Evolutionary conservation across 2,329 filamentous ascomycete genomes (phyloP).

Genomic region (Triangularia verruculosa): DNA sequence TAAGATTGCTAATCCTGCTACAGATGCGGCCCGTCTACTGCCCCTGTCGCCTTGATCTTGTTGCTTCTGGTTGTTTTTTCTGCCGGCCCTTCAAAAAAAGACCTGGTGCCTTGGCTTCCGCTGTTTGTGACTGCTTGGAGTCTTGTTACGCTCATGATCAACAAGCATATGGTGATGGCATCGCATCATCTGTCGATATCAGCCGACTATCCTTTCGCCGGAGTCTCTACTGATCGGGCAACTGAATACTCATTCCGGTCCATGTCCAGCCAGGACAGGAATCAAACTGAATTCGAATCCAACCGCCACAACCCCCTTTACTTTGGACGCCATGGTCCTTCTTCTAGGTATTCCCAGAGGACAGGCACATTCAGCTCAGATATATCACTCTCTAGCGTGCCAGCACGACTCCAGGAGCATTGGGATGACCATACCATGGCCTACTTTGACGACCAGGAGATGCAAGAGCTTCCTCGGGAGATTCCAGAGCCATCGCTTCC

Average conservation of each 20-base stretch:
- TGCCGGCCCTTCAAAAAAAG: constrained; percentile 14
- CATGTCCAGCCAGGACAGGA: not conserved
- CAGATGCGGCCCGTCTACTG: constrained; percentile 23
- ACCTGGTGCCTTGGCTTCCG: constrained; percentile 27
- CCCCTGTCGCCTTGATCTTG: constrained; percentile 19
- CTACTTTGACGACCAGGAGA: constrained; percentile 5
- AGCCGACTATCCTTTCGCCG: constrained; percentile 12
- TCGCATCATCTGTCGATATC: not conserved
- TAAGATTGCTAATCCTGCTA: constrained; percentile 9
- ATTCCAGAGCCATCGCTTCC: not conserved
- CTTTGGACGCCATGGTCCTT: constrained; percentile 18
- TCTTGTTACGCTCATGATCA: constrained; percentile 20
- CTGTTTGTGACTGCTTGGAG: constrained; percentile 21
- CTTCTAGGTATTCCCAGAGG: constrained; percentile 13
- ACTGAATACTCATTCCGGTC: constrained; percentile 12
- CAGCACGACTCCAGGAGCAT: constrained; percentile 6
- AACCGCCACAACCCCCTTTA: constrained; percentile 11
- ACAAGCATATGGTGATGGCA: constrained; percentile 10
- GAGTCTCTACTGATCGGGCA: constrained; percentile 13
- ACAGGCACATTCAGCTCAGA: constrained; percentile 16
- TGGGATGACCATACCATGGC: constrained; percentile 21
- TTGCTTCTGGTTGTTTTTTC: constrained; percentile 21
- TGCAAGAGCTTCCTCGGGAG: not conserved
- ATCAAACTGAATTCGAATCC: constrained; percentile 6
- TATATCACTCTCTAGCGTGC: constrained; percentile 18